Evolutionary conservation across 345 rosid genomes (phyloP), one percentile per base, ranked within the genome.

Genomic region (Lagerstroemia speciosa): DNA sequence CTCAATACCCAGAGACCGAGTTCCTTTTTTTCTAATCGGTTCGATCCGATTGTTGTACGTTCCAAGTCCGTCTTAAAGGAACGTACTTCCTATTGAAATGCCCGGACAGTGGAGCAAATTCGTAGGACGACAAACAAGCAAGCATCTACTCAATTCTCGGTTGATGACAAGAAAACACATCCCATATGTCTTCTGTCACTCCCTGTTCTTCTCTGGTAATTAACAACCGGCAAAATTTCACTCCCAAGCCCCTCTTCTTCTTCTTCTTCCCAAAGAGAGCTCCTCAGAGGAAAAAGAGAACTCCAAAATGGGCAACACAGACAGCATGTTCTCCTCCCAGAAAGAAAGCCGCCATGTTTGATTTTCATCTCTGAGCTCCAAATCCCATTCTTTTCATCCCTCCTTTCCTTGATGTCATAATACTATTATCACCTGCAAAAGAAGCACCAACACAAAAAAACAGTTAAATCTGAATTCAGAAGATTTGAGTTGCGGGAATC

Each of bases 331-430:
- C 37, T 73, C 75, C 52, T 64, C 34, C 60, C 33, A 53, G 45
- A 67, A 67, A 53, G 30, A 37, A 67, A 66, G 67, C 65, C 22
- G 60, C n/a, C 30, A 34, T 26, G 37, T 31, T 30, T 34, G 40
- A 11, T 30, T 74, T 74, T 82, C 79, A 88, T 75, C 84, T 78
- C 78, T 66, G 69, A 30, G 67, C 71, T 65, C 79, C 79, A 76
- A 82, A 73, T 73, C 83, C 85, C 77, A 79, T 74, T 58, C 74
- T 76, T 72, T 77, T 77, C 85, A 83, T 82, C 61, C 81, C 83
- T 71, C 74, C 34, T 43, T 70, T 84, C 17, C 31, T 41, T 32
- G 50, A 27, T 19, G 26, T 50, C 11, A 36, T 31, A 38, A 32
- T 29, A 53, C 27, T 26, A 36, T 64, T 26, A 36, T 64, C 63